These are phyloP conservation scores for Polymyxa betae DNA, from an alignment of 208 protist species.

Conservation along the genomic window DNA sequence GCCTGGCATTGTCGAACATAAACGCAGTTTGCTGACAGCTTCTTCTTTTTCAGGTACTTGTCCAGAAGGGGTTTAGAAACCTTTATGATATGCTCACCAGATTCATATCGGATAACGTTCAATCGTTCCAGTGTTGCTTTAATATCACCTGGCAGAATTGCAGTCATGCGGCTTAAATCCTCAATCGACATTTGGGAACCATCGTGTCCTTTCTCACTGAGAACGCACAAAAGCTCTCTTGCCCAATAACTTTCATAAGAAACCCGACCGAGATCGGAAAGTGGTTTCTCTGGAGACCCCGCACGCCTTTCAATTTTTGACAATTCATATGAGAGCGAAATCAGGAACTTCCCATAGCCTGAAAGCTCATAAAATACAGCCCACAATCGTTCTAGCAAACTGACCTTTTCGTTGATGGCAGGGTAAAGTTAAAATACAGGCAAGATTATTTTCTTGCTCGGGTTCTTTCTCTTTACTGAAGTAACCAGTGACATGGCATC, in stretches of 20 bases:
- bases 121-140: conserved; percentile 50
- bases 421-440: conserved; percentile 93
- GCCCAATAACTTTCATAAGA: conserved; percentile 72
- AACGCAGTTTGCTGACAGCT: neutral
- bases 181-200: conserved; percentile 17
- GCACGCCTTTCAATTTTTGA: conserved; percentile 89
- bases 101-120: conserved; percentile 45
- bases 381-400: no score
- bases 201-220: conserved; percentile 58
- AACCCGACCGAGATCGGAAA: conserved; percentile 93
- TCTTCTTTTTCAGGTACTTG: conserved; percentile 38
- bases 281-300: conserved; percentile 97
- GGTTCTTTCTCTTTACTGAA: conserved; percentile 93
- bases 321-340: conserved; percentile 96
- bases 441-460: conserved; percentile 95
- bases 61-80: neutral
- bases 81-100: conserved; percentile 42
- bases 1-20: conserved; percentile 38
- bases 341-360: conserved; percentile 96
- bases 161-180: conserved; percentile 32
- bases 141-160: conserved; percentile 49
- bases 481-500: conserved; percentile 93
- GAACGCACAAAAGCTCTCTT: conserved; percentile 79
- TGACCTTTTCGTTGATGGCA: conserved; percentile 83
- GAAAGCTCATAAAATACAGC: neutral